These are phyloP conservation scores for Tritrichomonas foetus DNA, from an alignment of 208 protist genomes.

Conservation along the genomic window DNA sequence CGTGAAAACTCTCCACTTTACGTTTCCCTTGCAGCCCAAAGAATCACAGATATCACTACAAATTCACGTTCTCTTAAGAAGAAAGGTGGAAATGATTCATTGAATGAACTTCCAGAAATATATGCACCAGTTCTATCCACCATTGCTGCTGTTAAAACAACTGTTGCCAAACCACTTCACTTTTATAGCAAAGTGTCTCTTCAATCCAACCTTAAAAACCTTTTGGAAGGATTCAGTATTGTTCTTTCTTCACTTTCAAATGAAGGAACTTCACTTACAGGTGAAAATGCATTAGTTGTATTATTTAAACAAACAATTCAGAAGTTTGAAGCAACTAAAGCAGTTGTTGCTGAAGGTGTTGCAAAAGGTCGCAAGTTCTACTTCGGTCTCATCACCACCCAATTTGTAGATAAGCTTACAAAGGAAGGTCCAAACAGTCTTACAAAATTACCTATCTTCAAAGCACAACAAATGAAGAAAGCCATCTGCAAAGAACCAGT, in stretches of 20 bases:
- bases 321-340: not conserved
- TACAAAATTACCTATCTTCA: not conserved
- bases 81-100: not conserved
- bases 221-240: not conserved
- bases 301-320: not conserved
- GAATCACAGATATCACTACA: not conserved
- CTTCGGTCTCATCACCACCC: not conserved
- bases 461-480: not conserved
- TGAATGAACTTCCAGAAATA: not conserved
- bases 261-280: not conserved
- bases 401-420: not conserved
- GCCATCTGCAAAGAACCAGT: slow-evolving; percentile 53
- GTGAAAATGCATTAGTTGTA: not conserved
- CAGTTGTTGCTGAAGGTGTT: not conserved
- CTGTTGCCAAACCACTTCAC: slow-evolving; percentile 5
- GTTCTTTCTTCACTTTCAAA: not conserved
- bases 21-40: not conserved
- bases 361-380: not conserved
- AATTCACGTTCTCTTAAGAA: not conserved
- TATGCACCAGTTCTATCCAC: not conserved
- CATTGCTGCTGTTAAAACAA: not conserved
- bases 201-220: not conserved
- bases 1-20: not conserved
- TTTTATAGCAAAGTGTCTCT: not conserved
- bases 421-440: not conserved